Evolutionary conservation across 1,139 yeast species (phyloP), one percentile per base, ranked within the genome.

Genomic region (Yamadazyma jaroonii): DNA sequence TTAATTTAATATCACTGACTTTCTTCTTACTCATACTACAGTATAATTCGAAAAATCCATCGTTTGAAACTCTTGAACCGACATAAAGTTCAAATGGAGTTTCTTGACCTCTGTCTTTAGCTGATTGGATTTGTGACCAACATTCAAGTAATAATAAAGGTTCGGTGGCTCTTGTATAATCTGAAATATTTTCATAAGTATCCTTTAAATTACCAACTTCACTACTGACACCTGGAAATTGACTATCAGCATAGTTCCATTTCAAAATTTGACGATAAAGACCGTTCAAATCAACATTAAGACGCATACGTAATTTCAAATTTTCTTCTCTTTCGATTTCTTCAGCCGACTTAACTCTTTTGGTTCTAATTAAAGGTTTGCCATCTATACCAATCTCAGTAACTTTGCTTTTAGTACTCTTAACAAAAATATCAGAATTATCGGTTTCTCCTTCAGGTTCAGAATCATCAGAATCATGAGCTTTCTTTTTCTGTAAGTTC

Each of bases 131-230:
- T 0, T 89, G 86, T 54, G 90, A 96, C 97, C 97, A 94, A 46
- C 96, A 86, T 64, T 94, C 98, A 32, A 90, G 64, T 62, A 90
- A 66, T 33, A 94, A 64, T 33, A 94, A 66, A 0, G 98, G 97
- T 48, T 82, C 88, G 53, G 87, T 84, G 0, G 77, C 69, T 26
- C 68, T 64, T 35, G 74, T 74, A 54, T 94, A 94, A 5, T 84
- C 88, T 11, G 64, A 67, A 2, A 81, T 80, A 39, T 77, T 67
- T 0, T 52, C 46, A 54, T 86, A 92, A 2, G 57, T 47, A 37
- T 74, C 73, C 34, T 67, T 64, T 1, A 68, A 65, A 6, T 59
- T 57, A 6, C 54, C 57, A 45, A 73, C 77, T 6, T 41, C 39
- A 9, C 35, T 9, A 28, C 70, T 77, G 9, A 69, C 72, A 1